These are phyloP conservation scores for Vinca minor DNA, from an alignment of 257 asterid genomes.

Conservation along the genomic window DNA sequence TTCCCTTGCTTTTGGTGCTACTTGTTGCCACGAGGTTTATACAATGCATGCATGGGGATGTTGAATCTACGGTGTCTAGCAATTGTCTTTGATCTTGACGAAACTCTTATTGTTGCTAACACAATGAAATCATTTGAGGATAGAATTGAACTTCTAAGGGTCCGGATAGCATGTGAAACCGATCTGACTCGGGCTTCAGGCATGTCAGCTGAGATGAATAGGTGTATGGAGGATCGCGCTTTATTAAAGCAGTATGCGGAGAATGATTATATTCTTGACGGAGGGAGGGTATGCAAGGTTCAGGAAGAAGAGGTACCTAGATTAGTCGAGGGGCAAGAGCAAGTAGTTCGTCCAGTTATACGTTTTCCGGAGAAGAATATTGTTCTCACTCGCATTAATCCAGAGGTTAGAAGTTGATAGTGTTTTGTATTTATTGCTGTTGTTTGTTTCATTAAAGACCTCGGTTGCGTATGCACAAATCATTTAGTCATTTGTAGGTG, in stretches of 20 bases:
- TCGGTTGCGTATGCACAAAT: not conserved
- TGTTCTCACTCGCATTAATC: conserved; percentile 91
- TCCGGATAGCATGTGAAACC: conserved; percentile 63
- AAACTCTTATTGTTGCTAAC: conserved; percentile 95
- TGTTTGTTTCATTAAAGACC: not conserved
- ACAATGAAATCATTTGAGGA: conserved; percentile 98
- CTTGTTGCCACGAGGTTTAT: conserved; percentile 65
- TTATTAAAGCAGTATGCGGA: conserved; percentile 86
- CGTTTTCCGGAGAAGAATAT: conserved; percentile 77
- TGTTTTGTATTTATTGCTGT: conserved; percentile 9
- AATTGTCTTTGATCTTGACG: conserved; percentile 93
- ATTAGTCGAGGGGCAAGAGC: conserved; percentile 51
- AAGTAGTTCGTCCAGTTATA: conserved; percentile 75
- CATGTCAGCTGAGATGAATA: conserved; percentile 89
- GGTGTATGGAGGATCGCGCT: conserved; percentile 80
- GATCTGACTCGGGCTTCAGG: conserved; percentile 71
- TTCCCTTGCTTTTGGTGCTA: conserved; percentile 99
- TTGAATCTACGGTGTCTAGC: conserved; percentile 80
- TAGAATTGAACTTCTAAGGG: conserved; percentile 64
- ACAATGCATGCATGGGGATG: conserved; percentile 62
- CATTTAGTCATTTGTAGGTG: not conserved
- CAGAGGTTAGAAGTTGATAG: conserved; percentile 62
- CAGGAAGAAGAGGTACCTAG: conserved; percentile 79
- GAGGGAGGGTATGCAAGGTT: conserved; percentile 54
- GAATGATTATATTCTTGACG: conserved; percentile 66